Percentiles rank a stretch among this genome's conserved stretches.
Conservation (phyloP, 2,329 filamentous ascomycete genomes). For the Fusarium sambucinum region DNA sequence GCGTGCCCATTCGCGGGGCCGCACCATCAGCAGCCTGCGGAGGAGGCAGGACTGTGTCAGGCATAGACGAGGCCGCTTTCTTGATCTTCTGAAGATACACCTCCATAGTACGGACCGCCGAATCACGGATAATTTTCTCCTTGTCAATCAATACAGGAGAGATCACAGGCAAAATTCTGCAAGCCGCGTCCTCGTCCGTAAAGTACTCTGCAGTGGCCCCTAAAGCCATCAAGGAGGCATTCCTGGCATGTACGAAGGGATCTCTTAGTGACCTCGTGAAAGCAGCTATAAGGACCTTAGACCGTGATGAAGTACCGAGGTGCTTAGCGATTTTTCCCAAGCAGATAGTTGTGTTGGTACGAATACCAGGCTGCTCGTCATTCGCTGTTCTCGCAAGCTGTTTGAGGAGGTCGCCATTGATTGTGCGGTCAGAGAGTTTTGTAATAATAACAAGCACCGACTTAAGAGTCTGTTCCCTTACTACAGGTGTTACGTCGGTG, state of each 20-base stretch:
- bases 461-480: conserved; percentile 96
- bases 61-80: conserved; percentile 81
- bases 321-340: conserved; percentile 95
- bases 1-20: conserved; percentile 82
- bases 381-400: conserved; percentile 96
- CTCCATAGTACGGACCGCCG: conserved; percentile 90
- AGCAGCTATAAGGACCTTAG: conserved; percentile 92
- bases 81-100: conserved; percentile 85
- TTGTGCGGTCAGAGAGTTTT: conserved; percentile 90
- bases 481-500: conserved; percentile 88
- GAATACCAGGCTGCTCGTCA: conserved; percentile 95
- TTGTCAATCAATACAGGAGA: conserved; percentile 91
- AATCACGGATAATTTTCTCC: conserved; percentile 93
- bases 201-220: conserved; percentile 89
- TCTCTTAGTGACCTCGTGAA: conserved; percentile 91
- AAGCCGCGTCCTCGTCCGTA: conserved; percentile 88
- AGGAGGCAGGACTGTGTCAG: conserved; percentile 81
- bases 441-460: conserved; percentile 87
- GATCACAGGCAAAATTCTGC: conserved; percentile 83
- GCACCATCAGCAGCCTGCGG: conserved; percentile 64
- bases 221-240: conserved; percentile 87
- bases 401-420: conserved; percentile 92
- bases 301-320: conserved; percentile 79
- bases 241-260: conserved; percentile 93
- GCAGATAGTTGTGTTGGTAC: conserved; percentile 98